Percentiles rank a stretch among this genome's conserved stretches.
These are phyloP conservation scores for Aspergillus sp. DNA, from an alignment of 2,329 filamentous ascomycete genomes.

Conservation along the genomic window DNA sequence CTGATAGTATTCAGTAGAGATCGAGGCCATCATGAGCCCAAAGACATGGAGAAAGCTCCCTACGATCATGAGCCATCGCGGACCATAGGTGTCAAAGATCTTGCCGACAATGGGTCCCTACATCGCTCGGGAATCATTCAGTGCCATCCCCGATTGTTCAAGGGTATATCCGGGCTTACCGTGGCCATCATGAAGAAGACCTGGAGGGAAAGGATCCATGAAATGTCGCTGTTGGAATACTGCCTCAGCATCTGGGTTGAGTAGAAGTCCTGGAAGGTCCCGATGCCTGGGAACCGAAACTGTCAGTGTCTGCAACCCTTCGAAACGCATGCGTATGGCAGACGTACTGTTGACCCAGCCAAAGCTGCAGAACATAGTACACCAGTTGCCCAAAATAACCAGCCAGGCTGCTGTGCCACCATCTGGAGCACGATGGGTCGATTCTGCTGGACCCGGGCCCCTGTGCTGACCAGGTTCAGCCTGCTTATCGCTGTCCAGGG, in stretches of 20 bases:
- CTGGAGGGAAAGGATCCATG: slow-evolving; percentile 51
- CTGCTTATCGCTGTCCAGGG: too few relatives aligned
- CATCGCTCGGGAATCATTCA: slow-evolving; percentile 45
- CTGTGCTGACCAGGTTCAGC: too few relatives aligned
- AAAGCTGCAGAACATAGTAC: slow-evolving; percentile 23
- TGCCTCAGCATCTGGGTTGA: slow-evolving; percentile 38
- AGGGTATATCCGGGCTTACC: slow-evolving; percentile 5
- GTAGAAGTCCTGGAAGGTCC: slow-evolving; percentile 53
- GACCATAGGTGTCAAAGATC: slow-evolving; percentile 55
- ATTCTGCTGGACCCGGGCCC: too few relatives aligned
- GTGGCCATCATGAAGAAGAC: slow-evolving; percentile 20
- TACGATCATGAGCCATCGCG: slow-evolving; percentile 42
- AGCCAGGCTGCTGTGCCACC: not conserved
- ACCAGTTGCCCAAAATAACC: not conserved
- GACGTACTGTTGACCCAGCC: slow-evolving; percentile 37
- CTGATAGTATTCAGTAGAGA: slow-evolving; percentile 48
- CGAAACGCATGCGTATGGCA: not conserved
- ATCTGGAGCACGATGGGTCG: not conserved
- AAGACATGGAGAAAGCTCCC: slow-evolving; percentile 49
- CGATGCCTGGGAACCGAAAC: slow-evolving; percentile 26
- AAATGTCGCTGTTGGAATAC: slow-evolving; percentile 47
- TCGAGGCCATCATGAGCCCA: slow-evolving; percentile 50
- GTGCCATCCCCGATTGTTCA: slow-evolving; percentile 20
- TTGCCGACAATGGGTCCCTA: slow-evolving; percentile 54
- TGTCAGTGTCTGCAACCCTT: not conserved